Percentiles rank a stretch among this genome's conserved stretches.
These are phyloP conservation scores for Hypomyces perniciosus DNA, from an alignment of 2,329 filamentous ascomycete genomes.

Conservation along the genomic window DNA sequence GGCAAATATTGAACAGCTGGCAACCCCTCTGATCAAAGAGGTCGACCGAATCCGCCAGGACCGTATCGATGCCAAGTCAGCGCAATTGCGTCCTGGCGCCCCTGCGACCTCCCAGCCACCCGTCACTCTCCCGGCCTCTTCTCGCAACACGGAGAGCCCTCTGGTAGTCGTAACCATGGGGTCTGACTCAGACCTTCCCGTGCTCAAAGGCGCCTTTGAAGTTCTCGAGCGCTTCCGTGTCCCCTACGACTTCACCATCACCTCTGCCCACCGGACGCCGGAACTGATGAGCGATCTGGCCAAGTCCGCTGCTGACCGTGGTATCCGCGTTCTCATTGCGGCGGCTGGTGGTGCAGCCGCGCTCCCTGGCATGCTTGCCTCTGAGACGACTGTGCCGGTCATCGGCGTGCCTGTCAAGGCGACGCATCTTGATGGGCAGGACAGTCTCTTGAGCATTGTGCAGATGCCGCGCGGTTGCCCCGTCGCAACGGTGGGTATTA, in stretches of 20 bases:
- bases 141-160: constrained; percentile 34
- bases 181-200: constrained; percentile 68
- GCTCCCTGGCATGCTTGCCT: constrained; percentile 68
- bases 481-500: constrained; percentile 71
- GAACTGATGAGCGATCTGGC: constrained; percentile 64
- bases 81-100: neutral
- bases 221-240: constrained; percentile 65
- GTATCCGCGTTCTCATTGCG: constrained; percentile 69
- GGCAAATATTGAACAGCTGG: constrained; percentile 52
- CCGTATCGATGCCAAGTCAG: constrained; percentile 30
- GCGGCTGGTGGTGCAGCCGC: constrained; percentile 70
- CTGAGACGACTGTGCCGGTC: constrained; percentile 65
- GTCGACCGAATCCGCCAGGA: constrained; percentile 55
- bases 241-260: constrained; percentile 67
- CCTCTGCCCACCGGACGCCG: constrained; percentile 73
- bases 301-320: constrained; percentile 54
- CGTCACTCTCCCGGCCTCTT: constrained; percentile 5
- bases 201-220: constrained; percentile 60
- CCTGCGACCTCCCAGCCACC: neutral
- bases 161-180: constrained; percentile 78
- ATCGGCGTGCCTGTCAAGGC: constrained; percentile 75
- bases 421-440: constrained; percentile 64
- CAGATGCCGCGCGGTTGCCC: constrained; percentile 62
- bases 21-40: constrained; percentile 62
- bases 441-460: constrained; percentile 66